phyloP scores from a whole-genome alignment of 306 rosid genomes.

The Prunus salicina region DNA sequence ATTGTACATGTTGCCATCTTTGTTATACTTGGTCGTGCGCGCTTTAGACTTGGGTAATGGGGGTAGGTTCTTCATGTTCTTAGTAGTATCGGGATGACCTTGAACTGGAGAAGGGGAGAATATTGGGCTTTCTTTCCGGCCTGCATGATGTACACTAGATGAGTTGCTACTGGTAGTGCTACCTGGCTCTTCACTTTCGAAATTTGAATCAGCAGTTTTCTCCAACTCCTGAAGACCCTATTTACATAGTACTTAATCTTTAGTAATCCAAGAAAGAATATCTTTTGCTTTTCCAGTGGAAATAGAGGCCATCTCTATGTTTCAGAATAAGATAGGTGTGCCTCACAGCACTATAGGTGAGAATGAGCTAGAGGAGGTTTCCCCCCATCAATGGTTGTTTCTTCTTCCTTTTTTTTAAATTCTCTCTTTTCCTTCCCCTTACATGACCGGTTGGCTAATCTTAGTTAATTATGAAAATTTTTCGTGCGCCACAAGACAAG shows the following conservation, averaged over 20 bases:
- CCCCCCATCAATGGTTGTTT: background rate
- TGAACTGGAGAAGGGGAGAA: conserved; percentile 35
- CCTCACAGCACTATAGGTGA: background rate
- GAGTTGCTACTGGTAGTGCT: conserved; percentile 42
- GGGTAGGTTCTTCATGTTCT: conserved; percentile 39
- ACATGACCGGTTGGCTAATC: background rate
- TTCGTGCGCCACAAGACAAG: background rate
- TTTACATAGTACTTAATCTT: background rate
- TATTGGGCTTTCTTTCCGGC: conserved; percentile 42
- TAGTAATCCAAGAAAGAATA: background rate
- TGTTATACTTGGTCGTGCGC: conserved; percentile 20
- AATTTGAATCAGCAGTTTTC: conserved; percentile 18
- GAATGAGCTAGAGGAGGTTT: background rate
- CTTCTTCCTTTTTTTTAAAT: background rate
- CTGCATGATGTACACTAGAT: conserved; percentile 39
- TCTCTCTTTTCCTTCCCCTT: background rate
- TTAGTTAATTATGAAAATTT: background rate
- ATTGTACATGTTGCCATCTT: conserved; percentile 33
- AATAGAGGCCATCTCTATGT: background rate
- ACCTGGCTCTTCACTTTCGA: conserved; percentile 43
- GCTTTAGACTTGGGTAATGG: conserved; percentile 50
- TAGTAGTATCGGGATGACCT: conserved; percentile 22
- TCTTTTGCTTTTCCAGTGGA: background rate
- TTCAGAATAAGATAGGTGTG: background rate
- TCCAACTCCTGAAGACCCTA: conserved; percentile 36